Conservation (phyloP, 1,284 basidiomycete species). For the Coniferiporia weirii region DNA sequence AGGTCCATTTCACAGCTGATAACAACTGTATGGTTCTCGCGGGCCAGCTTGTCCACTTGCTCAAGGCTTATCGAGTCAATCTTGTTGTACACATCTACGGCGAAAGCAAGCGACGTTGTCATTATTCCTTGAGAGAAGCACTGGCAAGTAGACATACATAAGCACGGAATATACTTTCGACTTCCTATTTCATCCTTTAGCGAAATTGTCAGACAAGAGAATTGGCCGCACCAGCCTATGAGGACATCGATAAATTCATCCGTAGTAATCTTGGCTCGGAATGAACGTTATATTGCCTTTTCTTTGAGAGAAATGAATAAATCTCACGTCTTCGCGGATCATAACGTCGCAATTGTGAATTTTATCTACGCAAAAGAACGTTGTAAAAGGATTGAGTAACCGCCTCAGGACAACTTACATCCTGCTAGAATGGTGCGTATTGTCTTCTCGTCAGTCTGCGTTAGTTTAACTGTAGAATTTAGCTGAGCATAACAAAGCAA, state of each 20-base stretch:
- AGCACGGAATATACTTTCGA: slow-evolving; percentile 91
- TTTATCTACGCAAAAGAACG: slow-evolving; percentile 46
- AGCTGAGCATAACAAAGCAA: slow-evolving; percentile 42
- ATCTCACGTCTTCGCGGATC: slow-evolving; percentile 89
- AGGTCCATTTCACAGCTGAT: slow-evolving; percentile 93
- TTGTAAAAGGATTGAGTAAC: neutral
- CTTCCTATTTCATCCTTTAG: slow-evolving; percentile 47
- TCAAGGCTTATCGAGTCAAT: slow-evolving; percentile 89
- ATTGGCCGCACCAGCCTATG: slow-evolving; percentile 51
- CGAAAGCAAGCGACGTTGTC: neutral
- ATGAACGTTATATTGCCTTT: slow-evolving; percentile 4
- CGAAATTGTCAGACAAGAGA: neutral
- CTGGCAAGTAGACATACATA: slow-evolving; percentile 47
- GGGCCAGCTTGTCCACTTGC: slow-evolving; percentile 84
- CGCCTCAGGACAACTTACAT: slow-evolving; percentile 43
- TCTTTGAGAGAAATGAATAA: slow-evolving; percentile 2
- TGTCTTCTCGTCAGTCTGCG: slow-evolving; percentile 92
- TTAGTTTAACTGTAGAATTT: slow-evolving; percentile 88
- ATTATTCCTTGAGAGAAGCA: slow-evolving; percentile 9
- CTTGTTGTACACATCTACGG: slow-evolving; percentile 90
- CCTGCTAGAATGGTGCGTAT: slow-evolving; percentile 87
- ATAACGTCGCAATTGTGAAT: slow-evolving; percentile 95
- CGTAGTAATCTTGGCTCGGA: slow-evolving; percentile 68
- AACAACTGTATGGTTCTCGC: slow-evolving; percentile 82
- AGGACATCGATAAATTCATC: slow-evolving; percentile 98